Percentiles rank a stretch among this genome's conserved stretches.
These are phyloP conservation scores for Carex sylvatica DNA, from an alignment of 202 grass and related monocot species.

Conservation along the genomic window DNA sequence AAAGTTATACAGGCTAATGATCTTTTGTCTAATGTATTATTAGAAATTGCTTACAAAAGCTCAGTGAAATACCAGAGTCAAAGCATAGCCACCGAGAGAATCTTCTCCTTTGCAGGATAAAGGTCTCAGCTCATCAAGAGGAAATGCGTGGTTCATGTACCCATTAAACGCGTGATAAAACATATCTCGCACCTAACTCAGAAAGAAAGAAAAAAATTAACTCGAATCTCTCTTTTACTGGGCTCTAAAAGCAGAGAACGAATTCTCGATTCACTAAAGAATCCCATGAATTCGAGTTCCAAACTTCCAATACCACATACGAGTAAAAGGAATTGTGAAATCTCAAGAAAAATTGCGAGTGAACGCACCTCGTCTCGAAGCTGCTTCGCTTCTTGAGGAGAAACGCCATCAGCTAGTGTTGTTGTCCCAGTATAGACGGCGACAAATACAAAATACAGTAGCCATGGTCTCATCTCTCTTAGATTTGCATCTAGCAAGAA, in stretches of 20 bases:
- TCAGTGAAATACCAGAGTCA: constrained; percentile 77
- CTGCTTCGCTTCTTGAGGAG: constrained; percentile 59
- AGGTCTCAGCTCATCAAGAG: constrained; percentile 85
- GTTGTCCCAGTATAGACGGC: constrained; percentile 20
- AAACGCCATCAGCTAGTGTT: constrained; percentile 55
- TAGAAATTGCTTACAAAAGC: background rate
- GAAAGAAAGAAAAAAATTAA: background rate
- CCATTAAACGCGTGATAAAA: constrained; percentile 99
- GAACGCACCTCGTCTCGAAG: constrained; percentile 74
- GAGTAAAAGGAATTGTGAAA: background rate
- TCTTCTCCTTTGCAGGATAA: constrained; percentile 95
- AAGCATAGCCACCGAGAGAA: constrained; percentile 89
- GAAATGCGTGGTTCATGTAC: constrained; percentile 93
- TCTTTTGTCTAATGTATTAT: constrained; percentile 18
- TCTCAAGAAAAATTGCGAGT: background rate
- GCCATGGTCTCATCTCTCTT: constrained; percentile 20
- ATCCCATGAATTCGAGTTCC: background rate
- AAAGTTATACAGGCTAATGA: constrained; percentile 28
- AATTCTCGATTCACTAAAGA: background rate
- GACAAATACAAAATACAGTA: constrained; percentile 24
- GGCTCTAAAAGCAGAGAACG: background rate
- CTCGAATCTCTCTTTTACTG: background rate
- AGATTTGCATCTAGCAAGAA: constrained; percentile 17
- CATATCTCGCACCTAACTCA: constrained; percentile 80
- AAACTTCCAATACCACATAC: background rate